phyloP scores from a whole-genome alignment of 768 basidiomycete species.

The Cystobasidium tubakii region DNA sequence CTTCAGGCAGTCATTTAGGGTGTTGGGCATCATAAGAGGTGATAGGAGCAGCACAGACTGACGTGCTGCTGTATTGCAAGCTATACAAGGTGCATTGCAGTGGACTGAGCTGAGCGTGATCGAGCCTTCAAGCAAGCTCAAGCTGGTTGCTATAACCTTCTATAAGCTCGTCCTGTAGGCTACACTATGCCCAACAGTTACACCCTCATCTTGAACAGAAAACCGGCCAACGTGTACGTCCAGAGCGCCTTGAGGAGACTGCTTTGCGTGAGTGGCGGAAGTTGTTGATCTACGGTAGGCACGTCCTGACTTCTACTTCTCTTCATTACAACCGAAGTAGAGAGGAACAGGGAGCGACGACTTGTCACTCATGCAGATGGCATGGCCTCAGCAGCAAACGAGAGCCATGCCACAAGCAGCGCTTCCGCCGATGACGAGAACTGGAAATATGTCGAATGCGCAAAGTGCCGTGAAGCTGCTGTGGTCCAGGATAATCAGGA shows the following conservation, averaged over 20 bases:
- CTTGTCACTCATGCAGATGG: not conserved
- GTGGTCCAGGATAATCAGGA: conserved; percentile 9
- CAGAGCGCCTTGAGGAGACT: not conserved
- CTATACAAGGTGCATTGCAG: not conserved
- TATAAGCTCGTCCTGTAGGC: no score
- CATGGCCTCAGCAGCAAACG: conserved; percentile 4
- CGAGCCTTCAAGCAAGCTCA: not conserved
- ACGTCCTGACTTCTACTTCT: not conserved
- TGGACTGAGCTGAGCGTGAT: not conserved
- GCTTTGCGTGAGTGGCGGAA: not conserved
- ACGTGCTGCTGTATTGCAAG: not conserved
- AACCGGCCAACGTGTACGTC: not conserved
- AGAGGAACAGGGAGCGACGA: not conserved
- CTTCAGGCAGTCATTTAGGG: conserved; percentile 11
- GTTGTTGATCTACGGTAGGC: not conserved
- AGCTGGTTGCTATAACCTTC: not conserved
- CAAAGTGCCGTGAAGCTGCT: conserved; percentile 20
- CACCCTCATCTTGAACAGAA: no score
- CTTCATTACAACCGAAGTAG: not conserved
- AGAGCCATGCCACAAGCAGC: not conserved
- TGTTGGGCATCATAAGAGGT: not conserved
- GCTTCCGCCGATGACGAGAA: not conserved
- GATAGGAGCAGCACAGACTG: not conserved
- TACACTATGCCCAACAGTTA: no score
- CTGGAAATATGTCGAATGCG: conserved; percentile 34